These are phyloP conservation scores for Leishmania major DNA, from an alignment of 208 protist genomes.

Conservation along the genomic window DNA sequence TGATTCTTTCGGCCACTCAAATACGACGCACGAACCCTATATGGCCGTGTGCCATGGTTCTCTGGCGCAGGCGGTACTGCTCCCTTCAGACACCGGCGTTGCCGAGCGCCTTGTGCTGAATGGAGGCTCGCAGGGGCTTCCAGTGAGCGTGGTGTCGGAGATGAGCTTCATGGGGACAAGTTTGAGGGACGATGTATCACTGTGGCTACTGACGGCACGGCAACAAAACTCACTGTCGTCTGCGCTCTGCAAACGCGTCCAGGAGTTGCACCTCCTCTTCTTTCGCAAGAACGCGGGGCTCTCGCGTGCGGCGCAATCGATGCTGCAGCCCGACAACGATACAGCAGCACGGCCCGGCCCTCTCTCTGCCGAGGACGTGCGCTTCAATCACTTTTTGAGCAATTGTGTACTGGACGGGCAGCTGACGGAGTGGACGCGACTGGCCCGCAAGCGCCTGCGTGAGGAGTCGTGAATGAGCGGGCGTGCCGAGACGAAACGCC, in stretches of 20 bases:
- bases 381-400: slow-evolving; percentile 26
- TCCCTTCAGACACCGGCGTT: slow-evolving; percentile 6
- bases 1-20: background rate
- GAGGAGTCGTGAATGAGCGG: slow-evolving; percentile 7
- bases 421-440: slow-evolving; percentile 55
- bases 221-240: slow-evolving; percentile 14
- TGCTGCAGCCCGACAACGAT: slow-evolving; percentile 1
- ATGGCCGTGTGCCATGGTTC: slow-evolving; percentile 65
- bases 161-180: slow-evolving; percentile 37
- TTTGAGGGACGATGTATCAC: slow-evolving; percentile 42
- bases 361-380: slow-evolving; percentile 10
- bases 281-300: slow-evolving; percentile 10
- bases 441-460: slow-evolving; percentile 50
- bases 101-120: slow-evolving; percentile 19
- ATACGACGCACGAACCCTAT: slow-evolving; percentile 17
- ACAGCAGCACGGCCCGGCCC: background rate
- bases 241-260: slow-evolving; percentile 1
- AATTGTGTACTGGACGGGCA: slow-evolving; percentile 50
- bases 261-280: slow-evolving; percentile 10
- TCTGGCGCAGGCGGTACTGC: slow-evolving; percentile 36
- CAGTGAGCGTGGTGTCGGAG: slow-evolving; percentile 48
- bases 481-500: background rate
- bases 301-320: slow-evolving; percentile 12
- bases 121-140: slow-evolving; percentile 58
- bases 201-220: slow-evolving; percentile 46